Evolutionary conservation across 2,329 filamentous ascomycete genomes (phyloP).

Genomic region (Talaromyces piceae): DNA sequence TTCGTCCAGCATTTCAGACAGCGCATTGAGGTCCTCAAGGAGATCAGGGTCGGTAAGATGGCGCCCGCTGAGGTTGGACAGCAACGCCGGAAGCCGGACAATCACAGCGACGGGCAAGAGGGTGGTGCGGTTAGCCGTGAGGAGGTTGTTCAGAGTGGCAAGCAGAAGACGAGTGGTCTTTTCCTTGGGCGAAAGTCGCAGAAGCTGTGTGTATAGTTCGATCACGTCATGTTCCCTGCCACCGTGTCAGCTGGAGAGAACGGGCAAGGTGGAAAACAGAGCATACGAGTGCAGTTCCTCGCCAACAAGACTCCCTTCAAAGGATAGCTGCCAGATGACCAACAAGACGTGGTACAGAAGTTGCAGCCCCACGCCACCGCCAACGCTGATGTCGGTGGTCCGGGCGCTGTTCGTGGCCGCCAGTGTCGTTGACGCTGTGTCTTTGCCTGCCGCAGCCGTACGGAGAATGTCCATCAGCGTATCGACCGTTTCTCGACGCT

Average conservation of each 20-base stretch:
- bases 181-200: constrained; percentile 90
- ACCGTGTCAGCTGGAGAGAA: constrained; percentile 9
- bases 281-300: constrained; percentile 79
- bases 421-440: constrained; percentile 54
- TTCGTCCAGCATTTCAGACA: constrained; percentile 68
- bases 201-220: constrained; percentile 81
- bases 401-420: constrained; percentile 50
- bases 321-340: constrained; percentile 93
- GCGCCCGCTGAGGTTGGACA: constrained; percentile 50
- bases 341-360: constrained; percentile 89
- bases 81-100: constrained; percentile 63
- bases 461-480: constrained; percentile 75
- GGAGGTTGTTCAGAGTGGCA: constrained; percentile 81
- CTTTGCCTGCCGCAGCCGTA: constrained; percentile 65
- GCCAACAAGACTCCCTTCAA: constrained; percentile 65
- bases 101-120: constrained; percentile 78
- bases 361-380: constrained; percentile 80
- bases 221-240: constrained; percentile 84
- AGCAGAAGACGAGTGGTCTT: constrained; percentile 91
- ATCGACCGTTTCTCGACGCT: constrained; percentile 73
- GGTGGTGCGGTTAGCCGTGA: constrained; percentile 61
- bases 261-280: neutral
- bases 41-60: constrained; percentile 44
- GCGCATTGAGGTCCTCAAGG: constrained; percentile 40
- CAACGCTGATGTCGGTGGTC: constrained; percentile 55